Conservation (phyloP, 768 basidiomycete genomes). For the Boletus reticuloceps region DNA sequence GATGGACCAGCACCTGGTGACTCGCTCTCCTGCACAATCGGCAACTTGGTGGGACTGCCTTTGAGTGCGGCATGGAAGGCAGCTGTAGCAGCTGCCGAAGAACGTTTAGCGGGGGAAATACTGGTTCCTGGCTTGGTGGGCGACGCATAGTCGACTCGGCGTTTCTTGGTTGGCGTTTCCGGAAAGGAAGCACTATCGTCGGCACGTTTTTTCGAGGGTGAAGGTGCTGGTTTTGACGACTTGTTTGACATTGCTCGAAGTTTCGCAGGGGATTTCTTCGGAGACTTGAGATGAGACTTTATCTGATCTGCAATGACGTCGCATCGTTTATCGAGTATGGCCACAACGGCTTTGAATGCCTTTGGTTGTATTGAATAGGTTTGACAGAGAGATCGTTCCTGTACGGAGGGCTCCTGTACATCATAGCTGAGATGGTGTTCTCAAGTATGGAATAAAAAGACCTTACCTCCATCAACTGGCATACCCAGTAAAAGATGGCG, state of each 20-base stretch:
- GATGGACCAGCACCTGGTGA: constrained; percentile 17
- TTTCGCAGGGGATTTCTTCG: constrained; percentile 18
- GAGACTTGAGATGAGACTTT: constrained; percentile 19
- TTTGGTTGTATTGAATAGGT: constrained; percentile 12
- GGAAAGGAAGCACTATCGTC: constrained; percentile 33
- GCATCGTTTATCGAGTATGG: constrained; percentile 24
- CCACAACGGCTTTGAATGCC: constrained; percentile 19
- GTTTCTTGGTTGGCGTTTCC: constrained; percentile 44
- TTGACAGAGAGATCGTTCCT: constrained; percentile 18
- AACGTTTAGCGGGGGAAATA: constrained; percentile 9
- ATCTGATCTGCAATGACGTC: constrained; percentile 25
- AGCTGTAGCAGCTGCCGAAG: background rate
- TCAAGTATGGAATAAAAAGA: background rate
- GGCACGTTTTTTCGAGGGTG: constrained; percentile 33
- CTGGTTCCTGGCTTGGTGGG: constrained; percentile 13
- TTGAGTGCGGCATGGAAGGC: constrained; percentile 22
- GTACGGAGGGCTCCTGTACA: constrained; percentile 22
- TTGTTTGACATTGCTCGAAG: constrained; percentile 1
- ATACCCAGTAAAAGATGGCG: constrained; percentile 48
- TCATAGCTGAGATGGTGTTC: background rate
- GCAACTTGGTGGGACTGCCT: constrained; percentile 5
- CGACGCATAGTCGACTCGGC: constrained; percentile 26
- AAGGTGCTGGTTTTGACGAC: background rate
- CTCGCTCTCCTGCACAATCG: background rate
- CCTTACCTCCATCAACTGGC: constrained; percentile 37